Evolutionary conservation across 345 rosid species (phyloP).

Genomic region (Eucalyptus sp.): DNA sequence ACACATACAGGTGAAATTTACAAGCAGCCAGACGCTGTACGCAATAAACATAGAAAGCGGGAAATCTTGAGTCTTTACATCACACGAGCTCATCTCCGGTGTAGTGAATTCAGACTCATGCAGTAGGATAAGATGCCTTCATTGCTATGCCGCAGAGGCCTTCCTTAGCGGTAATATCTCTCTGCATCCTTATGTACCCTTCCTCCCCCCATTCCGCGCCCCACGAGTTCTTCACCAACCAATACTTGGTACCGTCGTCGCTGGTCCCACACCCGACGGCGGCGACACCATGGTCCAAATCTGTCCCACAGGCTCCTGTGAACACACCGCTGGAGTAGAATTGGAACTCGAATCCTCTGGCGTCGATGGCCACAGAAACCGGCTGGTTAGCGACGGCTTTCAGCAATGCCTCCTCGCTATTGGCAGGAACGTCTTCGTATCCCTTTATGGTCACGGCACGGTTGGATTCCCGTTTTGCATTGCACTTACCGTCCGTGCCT

Average conservation of each 20-base stretch:
- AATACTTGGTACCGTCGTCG: neutral
- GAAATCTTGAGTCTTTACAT: too few species aligned
- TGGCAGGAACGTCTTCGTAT: slow-evolving; percentile 5
- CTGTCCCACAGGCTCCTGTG: slow-evolving; percentile 5
- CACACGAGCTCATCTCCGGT: too few species aligned
- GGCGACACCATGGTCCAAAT: slow-evolving; percentile 14
- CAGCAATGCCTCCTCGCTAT: slow-evolving; percentile 8
- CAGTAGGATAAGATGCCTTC: slow-evolving; percentile 18
- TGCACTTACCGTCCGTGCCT: slow-evolving; percentile 19
- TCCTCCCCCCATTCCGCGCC: slow-evolving; percentile 19
- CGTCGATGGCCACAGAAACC: slow-evolving; percentile 14
- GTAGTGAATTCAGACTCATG: neutral
- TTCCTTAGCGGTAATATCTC: slow-evolving; percentile 6
- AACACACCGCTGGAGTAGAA: slow-evolving; percentile 15
- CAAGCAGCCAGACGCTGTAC: too few species aligned
- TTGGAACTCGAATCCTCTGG: slow-evolving; percentile 7
- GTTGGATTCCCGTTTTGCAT: neutral
- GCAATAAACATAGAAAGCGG: too few species aligned
- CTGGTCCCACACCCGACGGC: slow-evolving; percentile 4
- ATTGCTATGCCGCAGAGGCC: slow-evolving; percentile 29
- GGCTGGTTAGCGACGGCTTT: slow-evolving; percentile 19
- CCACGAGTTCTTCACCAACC: slow-evolving; percentile 33
- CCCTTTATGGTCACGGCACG: slow-evolving; percentile 12
- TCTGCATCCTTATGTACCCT: slow-evolving; percentile 18
- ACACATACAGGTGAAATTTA: too few species aligned